Base-by-base conservation (phyloP, 2,329 filamentous ascomycete genomes). In the Alternaria sp. region DNA sequence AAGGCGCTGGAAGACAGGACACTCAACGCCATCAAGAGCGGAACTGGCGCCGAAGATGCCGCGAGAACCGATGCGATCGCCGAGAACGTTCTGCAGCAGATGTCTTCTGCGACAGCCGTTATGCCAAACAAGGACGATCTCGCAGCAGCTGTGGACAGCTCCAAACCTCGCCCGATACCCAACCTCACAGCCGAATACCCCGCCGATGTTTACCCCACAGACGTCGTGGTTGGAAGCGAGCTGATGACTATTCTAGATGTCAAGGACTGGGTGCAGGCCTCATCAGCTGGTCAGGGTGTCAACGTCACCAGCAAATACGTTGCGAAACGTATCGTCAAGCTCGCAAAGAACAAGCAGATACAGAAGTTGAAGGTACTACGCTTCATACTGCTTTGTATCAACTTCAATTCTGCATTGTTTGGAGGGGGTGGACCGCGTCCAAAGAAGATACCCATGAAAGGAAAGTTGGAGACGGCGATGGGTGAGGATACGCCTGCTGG, bases 111-210 rank as follows among this genome's bases (percentile, higher is more conserved):
- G 1, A 88, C 88, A 4, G 82, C 84, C 18, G 84, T 83, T n/a
- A 91, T 92, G 86, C 86, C 90, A 1, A 88, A 89, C 4, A 83
- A 83, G 63, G 86, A 90, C 54, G 83, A 91, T 63, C 83, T 92
- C 6, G 88, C 90, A 67, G 86, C 86, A 9, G 86, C 83, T 7
- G 83, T 89, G 36, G 88, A 92, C 68, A 84, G 85, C 18, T 85
- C 87, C 54, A 93, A 93, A 75, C 91, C 92, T 1, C 87, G 92
- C 26, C 92, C 92, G 5, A 85, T 83, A 48, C 86, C 89, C 62
- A 92, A 94, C 72, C 80, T 88, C 30, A 82, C 86, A 4, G 91
- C 91, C 2, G 82, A 84, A 26, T 87, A 87, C 43, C 86, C 91
- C 22, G 85, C 89, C 61, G 89, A 93, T 58, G 91, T 93, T 38